Conservation (phyloP, 495 filamentous ascomycete species). For the Tuber brumale region DNA sequence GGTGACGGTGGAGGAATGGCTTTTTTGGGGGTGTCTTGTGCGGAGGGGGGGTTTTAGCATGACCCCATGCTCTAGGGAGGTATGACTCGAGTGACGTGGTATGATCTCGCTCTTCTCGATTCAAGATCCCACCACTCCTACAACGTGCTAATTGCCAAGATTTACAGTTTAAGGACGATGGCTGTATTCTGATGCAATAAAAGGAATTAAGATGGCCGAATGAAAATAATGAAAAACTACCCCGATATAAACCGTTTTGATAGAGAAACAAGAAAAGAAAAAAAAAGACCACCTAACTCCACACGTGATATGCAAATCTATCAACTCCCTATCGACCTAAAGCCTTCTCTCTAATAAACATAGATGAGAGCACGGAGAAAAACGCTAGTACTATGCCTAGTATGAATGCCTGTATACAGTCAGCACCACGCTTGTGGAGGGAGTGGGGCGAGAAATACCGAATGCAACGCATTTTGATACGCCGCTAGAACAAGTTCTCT, state of each 20-base stretch:
- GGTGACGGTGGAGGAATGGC: no score
- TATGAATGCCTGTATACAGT: conserved; percentile 37
- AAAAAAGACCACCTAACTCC: neutral
- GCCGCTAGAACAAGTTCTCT: conserved; percentile 59
- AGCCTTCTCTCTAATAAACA: conserved; percentile 48
- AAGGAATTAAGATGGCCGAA: neutral
- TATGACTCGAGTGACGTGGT: neutral
- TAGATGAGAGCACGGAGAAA: conserved; percentile 33
- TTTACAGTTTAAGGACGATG: neutral
- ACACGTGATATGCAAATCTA: neutral
- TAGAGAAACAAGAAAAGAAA: no score
- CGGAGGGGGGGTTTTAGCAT: no score
- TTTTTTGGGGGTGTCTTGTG: no score
- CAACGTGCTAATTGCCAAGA: neutral
- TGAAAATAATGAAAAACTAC: neutral
- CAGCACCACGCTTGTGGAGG: neutral
- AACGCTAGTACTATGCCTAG: conserved; percentile 36
- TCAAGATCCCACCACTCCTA: neutral
- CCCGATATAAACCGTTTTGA: neutral
- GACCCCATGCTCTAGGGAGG: neutral
- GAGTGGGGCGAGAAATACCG: conserved; percentile 10
- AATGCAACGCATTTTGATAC: conserved; percentile 48
- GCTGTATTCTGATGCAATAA: neutral
- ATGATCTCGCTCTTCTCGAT: neutral
- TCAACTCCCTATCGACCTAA: conserved; percentile 35